Evolutionary conservation across 306 rosid genomes (phyloP), one percentile per base, ranked within the genome.

Genomic region (Argentina anserina): DNA sequence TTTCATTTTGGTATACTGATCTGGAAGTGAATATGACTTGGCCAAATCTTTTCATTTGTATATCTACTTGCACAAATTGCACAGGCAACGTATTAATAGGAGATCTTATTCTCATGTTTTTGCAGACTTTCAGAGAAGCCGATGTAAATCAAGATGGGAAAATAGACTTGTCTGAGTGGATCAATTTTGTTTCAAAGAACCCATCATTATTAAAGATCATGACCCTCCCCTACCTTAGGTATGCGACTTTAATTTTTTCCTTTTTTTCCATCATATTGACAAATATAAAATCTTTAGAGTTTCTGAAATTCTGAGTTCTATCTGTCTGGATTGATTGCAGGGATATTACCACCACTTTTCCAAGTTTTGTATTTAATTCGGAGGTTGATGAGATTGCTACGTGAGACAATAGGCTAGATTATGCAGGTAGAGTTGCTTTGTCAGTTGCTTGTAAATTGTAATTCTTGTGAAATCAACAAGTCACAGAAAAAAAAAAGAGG

Each of bases 141-240:
- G 97, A 91, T 75, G 89, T 62, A 0, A 86, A 94, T 68, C 89
- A 86, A 77, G 99, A 94, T 64, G 99, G 99, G 70, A 94, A 82
- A 83, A 91, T 94, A 61, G 99, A 91, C 87, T 80, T 67, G 67
- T 68, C 45, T 0, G 99, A 91, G 76, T 94, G 99, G 99, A 72
- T 80, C 41, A 67, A 63, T 33, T 94, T 91, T 17, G 99, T 94
- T 65, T 43, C 69, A 3, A 62, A 87, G 86, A 94, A 94, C 70
- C 95, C 97, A 0, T 94, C 99, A 21, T 47, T 91, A 13, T 67
- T 94, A 55, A 89, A 86, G 79, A 86, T 94, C 74, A 89, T 91
- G 99, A 94, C 99, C 43, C 89, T 94, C 23, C 96, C 99, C 58
- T 91, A 89, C 75, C 76, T 94, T 23, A 84, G 87, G 98, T 91